Evolutionary conservation across 2,329 filamentous ascomycete genomes (phyloP), one percentile per base, ranked within the genome.

Genomic region (Phialocephala sp.): DNA sequence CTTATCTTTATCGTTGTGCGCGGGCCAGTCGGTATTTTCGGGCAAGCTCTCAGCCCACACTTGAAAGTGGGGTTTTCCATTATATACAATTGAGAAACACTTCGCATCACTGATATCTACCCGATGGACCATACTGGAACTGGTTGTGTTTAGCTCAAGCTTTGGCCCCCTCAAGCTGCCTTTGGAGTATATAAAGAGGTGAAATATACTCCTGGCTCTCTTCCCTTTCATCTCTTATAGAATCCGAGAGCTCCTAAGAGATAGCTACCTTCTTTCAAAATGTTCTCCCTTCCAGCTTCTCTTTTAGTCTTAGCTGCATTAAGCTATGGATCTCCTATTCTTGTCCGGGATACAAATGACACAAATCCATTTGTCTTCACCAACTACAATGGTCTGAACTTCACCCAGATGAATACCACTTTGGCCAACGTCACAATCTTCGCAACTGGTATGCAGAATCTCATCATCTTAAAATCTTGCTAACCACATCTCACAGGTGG

Each of bases 401-500:
- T 72, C 59, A 72, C 71, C 4, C 71, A 72, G 35, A 71, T 72
- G 69, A 71, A 72, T 54, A 32, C 63, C 8, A 63, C 65, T 11
- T 59, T 72, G 22, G 67, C 71, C 8, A 72, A 72, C 24, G 67
- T 72, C 4, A 72, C 71, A 2, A 69, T 72, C 18, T 72, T 72
- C 57, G 71, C 71, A 68, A 72, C 70, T 18, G 71, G 71, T 72
- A 67, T 24, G 43, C 32, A 12, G 1, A 6, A 8, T 39, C 11
- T 39, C 32, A 12, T 24, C 15, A 20, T 12, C 8, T 35, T 24
- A 24, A 32, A 11, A 32, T 9, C 15, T 32, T 57, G 9, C 55
- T 57, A 57, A 57, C 50, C 8, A 39, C 15, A 22, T 39, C n/a
- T 36, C 35, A 35, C 83, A 6, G 85, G 85, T 18, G 86, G 86